Base-by-base conservation (phyloP, 2,329 filamentous ascomycete genomes). In the Emmonsia crescens region DNA sequence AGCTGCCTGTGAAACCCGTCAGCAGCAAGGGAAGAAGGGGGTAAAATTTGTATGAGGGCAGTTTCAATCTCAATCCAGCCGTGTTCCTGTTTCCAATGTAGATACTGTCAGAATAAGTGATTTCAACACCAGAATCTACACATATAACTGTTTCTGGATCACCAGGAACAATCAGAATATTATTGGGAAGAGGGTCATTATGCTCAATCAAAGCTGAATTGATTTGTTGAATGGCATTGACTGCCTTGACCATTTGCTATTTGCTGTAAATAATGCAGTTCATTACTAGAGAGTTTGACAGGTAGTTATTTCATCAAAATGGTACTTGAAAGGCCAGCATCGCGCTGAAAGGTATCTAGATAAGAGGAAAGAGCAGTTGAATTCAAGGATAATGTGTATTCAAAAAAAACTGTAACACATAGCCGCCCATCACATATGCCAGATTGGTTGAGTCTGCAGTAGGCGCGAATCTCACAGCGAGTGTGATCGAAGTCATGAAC, bases 131-230 rank as follows among this genome's bases (percentile, higher is more conserved):
- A 49, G 51, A 63, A 63, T 63, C 61, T 49, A 63, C 40, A 58
- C 58, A 63, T 5, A 63, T 40, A 61, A 63, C 59, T 42, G 58
- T 60, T 54, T 58, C 61, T 27, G 61, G 40, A n/a, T 62, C 46
- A 24, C 62, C 63, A 42, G 61, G 63, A 40, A 65, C 55, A 48
- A 65, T 64, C 52, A 63, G 10, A 24, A 63, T 61, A 55, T 65
- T 65, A 61, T 64, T 65, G 16, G 62, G 64, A 62, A 64, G 63
- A 55, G 59, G 56, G 42, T 64, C 64, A 61, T 64, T 65, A 44
- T 65, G 64, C 33, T 64, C 64, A 61, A 65, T 38, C 29, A 64
- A 49, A 59, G 61, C 64, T 31, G 36, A 63, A 63, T 64, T 62
- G 36, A 64, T 57, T 24, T 62, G 59, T 57, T 60, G 33, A n/a